Evolutionary conservation across 2,329 filamentous ascomycete species (phyloP).

Genomic region (Gnomoniopsis sp.): DNA sequence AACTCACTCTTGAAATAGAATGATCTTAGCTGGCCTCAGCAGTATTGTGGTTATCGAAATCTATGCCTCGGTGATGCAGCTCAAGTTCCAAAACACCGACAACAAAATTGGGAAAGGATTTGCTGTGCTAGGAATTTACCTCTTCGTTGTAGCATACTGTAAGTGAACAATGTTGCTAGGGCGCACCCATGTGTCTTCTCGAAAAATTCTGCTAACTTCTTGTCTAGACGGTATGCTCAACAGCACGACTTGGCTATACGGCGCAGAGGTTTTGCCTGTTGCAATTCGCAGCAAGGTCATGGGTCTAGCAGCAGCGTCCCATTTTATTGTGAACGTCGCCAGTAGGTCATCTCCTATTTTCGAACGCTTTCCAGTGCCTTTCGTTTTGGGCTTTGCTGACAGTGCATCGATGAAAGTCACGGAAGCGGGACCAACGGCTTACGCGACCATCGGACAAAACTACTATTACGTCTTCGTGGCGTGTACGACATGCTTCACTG

Average conservation of each 20-base stretch:
- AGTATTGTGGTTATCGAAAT: constrained; percentile 55
- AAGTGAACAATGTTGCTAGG: constrained; percentile 21
- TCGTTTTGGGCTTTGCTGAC: background rate
- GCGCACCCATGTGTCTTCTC: background rate
- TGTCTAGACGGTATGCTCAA: constrained; percentile 46
- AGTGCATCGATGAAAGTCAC: constrained; percentile 36
- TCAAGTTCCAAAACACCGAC: constrained; percentile 50
- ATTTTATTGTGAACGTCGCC: constrained; percentile 53
- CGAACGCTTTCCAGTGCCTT: background rate
- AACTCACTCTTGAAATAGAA: constrained; percentile 29
- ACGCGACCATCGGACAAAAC: constrained; percentile 53
- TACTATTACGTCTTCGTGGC: constrained; percentile 60
- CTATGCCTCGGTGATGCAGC: constrained; percentile 58
- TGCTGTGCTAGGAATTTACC: constrained; percentile 55
- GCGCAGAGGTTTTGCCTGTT: constrained; percentile 52
- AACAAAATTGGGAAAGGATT: constrained; percentile 57
- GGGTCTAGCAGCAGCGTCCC: constrained; percentile 49
- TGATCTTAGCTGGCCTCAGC: constrained; percentile 51
- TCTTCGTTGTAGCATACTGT: constrained; percentile 56
- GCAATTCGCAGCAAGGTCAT: constrained; percentile 51
- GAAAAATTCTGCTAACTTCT: background rate
- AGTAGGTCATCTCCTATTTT: constrained; percentile 1
- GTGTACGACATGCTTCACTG: constrained; percentile 49
- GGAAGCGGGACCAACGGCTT: constrained; percentile 52
- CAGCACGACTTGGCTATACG: constrained; percentile 53